These are phyloP conservation scores for Phycomyces blakesleeanus DNA, from an alignment of 192 early-diverging fungal species.

Conservation along the genomic window DNA sequence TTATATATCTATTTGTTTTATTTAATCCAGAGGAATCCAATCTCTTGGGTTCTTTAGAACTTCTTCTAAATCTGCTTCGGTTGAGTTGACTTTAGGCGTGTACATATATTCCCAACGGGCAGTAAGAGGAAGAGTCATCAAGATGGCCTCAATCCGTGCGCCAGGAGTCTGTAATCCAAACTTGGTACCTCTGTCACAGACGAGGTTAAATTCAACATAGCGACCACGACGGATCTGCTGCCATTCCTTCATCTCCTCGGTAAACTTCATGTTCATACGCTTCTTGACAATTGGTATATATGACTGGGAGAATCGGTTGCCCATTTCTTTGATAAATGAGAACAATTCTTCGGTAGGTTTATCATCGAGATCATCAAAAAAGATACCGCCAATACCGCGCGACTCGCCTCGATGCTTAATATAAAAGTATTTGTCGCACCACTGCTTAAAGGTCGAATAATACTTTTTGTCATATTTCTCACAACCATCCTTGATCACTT, in stretches of 20 bases:
- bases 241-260: conserved; percentile 79
- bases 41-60: conserved; percentile 75
- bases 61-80: conserved; percentile 73
- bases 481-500: conserved; percentile 86
- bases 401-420: conserved; percentile 83
- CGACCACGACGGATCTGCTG: conserved; percentile 93
- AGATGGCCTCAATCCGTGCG: conserved; percentile 91
- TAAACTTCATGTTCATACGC: conserved; percentile 77
- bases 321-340: conserved; percentile 78
- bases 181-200: conserved; percentile 96
- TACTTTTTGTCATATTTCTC: conserved; percentile 79
- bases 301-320: conserved; percentile 73
- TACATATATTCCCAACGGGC: conserved; percentile 96
- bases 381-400: conserved; percentile 95
- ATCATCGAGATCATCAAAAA: conserved; percentile 93
- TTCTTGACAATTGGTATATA: conserved; percentile 86
- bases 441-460: conserved; percentile 90
- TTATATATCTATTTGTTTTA: background rate
- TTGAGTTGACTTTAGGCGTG: conserved; percentile 58
- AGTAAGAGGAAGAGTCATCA: conserved; percentile 90
- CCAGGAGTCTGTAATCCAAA: conserved; percentile 96
- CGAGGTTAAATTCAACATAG: conserved; percentile 98
- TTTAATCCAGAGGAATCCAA: conserved; percentile 60
- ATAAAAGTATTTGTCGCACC: conserved; percentile 96
- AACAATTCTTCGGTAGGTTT: conserved; percentile 74